phyloP scores from a whole-genome alignment of 805 yeast species.

The Hanseniaspora opuntiae region DNA sequence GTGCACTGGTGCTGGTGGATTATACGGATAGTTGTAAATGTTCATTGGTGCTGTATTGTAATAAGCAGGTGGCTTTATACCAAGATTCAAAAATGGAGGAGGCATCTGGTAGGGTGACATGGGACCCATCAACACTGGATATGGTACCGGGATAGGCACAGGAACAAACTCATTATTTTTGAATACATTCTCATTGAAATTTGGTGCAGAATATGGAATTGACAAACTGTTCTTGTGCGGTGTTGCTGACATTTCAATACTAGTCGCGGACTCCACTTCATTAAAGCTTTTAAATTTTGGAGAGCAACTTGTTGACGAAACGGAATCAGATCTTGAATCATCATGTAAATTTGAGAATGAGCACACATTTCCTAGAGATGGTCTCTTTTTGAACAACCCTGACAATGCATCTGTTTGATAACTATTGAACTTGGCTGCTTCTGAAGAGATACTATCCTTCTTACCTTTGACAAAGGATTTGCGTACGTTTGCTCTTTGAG shows the following conservation, averaged over 20 bases:
- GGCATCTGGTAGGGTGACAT: not conserved
- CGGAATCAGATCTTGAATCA: not conserved
- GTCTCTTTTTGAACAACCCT: not conserved
- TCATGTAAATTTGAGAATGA: not conserved
- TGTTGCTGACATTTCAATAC: not conserved
- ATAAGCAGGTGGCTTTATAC: not conserved
- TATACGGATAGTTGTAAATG: not conserved
- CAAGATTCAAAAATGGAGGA: not conserved
- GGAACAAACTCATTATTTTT: not conserved
- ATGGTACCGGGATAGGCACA: not conserved
- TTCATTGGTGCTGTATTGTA: too few relatives aligned
- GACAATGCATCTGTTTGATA: not conserved
- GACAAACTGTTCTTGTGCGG: not conserved
- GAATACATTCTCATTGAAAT: not conserved
- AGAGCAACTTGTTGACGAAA: not conserved
- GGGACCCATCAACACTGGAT: not conserved
- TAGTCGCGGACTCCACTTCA: not conserved
- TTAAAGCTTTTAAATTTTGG: not conserved
- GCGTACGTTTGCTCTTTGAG: not conserved
- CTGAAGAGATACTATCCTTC: not conserved
- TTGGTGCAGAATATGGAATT: not conserved
- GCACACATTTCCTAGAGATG: not conserved
- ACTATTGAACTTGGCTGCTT: not conserved
- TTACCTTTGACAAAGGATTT: not conserved
- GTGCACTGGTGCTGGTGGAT: not conserved